These are phyloP conservation scores for Angophora floribunda DNA, from an alignment of 345 rosid genomes.

Conservation along the genomic window DNA sequence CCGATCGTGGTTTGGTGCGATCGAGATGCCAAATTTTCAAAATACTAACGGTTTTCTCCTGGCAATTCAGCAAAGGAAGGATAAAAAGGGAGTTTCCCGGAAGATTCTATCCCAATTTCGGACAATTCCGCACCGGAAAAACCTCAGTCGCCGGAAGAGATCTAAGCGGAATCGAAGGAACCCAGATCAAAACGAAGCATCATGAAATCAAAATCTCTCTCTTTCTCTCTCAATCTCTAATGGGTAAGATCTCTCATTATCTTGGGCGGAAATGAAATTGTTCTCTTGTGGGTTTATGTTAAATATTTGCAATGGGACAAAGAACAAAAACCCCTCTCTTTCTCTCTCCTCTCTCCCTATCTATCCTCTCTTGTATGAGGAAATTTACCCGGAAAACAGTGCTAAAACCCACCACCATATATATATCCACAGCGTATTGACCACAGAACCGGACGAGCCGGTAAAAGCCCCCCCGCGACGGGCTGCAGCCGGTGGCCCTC, in stretches of 20 bases:
- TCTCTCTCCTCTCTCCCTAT: background rate
- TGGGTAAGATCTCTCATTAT: background rate
- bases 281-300: background rate
- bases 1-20: background rate
- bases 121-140: background rate
- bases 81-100: background rate
- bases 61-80: background rate
- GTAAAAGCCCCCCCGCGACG: slow-evolving; percentile 8
- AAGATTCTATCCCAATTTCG: background rate
- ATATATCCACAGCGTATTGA: background rate
- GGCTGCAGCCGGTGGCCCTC: slow-evolving; percentile 20
- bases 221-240: background rate
- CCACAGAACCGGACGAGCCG: slow-evolving; percentile 32
- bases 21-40: background rate
- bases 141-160: background rate
- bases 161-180: background rate
- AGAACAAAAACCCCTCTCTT: slow-evolving; percentile 22
- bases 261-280: background rate
- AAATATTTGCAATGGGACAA: background rate
- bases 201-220: background rate
- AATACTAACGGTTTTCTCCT: background rate
- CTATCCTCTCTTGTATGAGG: background rate
- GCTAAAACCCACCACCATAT: slow-evolving; percentile 47
- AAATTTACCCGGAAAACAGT: slow-evolving; percentile 13
- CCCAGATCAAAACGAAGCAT: background rate